These are phyloP conservation scores for Acanthamoeba castellanii DNA, from an alignment of 208 protist species.

Conservation along the genomic window DNA sequence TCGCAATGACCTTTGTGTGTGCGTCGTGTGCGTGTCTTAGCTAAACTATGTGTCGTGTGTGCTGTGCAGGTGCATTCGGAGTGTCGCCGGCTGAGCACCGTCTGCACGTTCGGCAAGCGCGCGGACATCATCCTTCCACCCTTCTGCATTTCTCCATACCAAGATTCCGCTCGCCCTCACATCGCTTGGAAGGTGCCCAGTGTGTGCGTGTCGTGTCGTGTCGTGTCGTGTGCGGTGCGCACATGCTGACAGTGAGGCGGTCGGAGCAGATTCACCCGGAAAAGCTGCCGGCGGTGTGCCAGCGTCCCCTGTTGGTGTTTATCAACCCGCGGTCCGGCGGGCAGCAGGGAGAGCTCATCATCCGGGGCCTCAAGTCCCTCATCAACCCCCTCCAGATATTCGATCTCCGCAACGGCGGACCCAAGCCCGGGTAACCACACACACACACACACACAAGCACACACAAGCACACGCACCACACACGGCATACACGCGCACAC, in stretches of 20 bases:
- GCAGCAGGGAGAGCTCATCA: slow-evolving; percentile 40
- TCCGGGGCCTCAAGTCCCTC: neutral
- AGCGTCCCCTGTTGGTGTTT: slow-evolving; percentile 42
- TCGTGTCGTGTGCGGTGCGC: neutral
- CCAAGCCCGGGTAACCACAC: neutral
- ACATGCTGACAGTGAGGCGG: neutral
- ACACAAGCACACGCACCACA: neutral
- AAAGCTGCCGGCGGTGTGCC: neutral
- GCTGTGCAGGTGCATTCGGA: neutral
- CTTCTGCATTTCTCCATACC: neutral
- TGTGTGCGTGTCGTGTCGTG: neutral
- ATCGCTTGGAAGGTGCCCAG: neutral
- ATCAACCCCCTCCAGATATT: slow-evolving; percentile 53
- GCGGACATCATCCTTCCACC: slow-evolving; percentile 12
- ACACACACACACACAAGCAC: no score
- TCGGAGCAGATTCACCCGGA: neutral
- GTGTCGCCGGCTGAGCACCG: neutral
- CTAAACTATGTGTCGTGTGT: neutral
- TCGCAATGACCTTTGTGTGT: neutral
- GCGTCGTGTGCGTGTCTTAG: neutral
- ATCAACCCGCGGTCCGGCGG: slow-evolving; percentile 57
- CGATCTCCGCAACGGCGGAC: slow-evolving; percentile 27
- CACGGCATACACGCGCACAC: no score
- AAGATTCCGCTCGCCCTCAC: neutral
- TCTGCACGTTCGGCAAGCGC: slow-evolving; percentile 19